Conservation (phyloP, 129 eudicot genomes). For the Centella asiatica region DNA sequence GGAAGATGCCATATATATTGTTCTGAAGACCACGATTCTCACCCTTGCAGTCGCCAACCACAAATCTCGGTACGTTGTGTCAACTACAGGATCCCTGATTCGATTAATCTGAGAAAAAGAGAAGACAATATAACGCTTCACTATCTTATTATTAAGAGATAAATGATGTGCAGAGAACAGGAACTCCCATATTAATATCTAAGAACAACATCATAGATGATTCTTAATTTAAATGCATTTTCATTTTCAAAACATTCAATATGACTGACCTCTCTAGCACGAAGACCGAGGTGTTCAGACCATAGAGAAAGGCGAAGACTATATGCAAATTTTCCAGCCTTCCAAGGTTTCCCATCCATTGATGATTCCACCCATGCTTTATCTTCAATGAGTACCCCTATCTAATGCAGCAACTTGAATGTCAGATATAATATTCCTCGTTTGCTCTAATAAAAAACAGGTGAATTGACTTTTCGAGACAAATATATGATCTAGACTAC, state of each 20-base stretch:
- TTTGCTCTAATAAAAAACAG: background rate
- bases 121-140: background rate
- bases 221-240: background rate
- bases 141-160: background rate
- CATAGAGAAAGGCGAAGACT: conserved; percentile 73
- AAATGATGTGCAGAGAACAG: background rate
- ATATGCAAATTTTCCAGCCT: conserved; percentile 69
- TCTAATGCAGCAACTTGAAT: conserved; percentile 42
- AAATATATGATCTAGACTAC: too few species aligned
- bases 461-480: too few species aligned
- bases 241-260: conserved; percentile 8
- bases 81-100: conserved; percentile 71
- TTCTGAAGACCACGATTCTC: conserved; percentile 10
- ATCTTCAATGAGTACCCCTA: conserved; percentile 78
- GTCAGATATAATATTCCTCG: background rate
- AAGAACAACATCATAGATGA: background rate
- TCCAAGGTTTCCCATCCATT: conserved; percentile 84
- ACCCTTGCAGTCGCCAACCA: conserved; percentile 91
- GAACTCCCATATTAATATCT: background rate
- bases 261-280: conserved; percentile 49
- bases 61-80: conserved; percentile 57
- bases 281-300: conserved; percentile 94
- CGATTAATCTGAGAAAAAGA: conserved; percentile 37
- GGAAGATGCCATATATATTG: background rate
- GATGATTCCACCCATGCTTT: conserved; percentile 69